Conservation (phyloP, 345 rosid genomes). For the Excoecaria cochinchinensis region DNA sequence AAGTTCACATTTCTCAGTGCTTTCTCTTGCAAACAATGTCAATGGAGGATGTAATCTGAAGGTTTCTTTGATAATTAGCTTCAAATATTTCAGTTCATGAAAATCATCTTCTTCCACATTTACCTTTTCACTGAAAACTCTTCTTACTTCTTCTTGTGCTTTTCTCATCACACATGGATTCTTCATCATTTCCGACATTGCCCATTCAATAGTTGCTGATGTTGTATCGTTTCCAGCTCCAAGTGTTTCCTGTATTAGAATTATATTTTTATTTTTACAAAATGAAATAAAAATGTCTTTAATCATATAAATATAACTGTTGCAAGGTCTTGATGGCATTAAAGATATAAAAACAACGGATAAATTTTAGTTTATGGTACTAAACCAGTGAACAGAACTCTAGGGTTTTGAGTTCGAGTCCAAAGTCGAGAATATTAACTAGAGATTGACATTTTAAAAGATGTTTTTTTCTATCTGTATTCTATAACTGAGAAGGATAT, state of each 20-base stretch:
- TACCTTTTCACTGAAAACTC: not conserved
- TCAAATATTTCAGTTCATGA: not conserved
- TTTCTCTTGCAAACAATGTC: slow-evolving; percentile 13
- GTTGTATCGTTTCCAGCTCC: slow-evolving; percentile 4
- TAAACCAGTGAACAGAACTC: too few relatives aligned
- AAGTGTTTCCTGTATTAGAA: not conserved
- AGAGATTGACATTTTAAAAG: too few relatives aligned
- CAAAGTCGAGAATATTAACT: too few relatives aligned
- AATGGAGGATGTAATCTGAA: slow-evolving; percentile 6
- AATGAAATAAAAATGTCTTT: too few relatives aligned
- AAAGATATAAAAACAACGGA: too few relatives aligned
- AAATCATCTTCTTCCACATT: not conserved
- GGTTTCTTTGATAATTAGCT: slow-evolving; percentile 11
- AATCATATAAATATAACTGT: too few relatives aligned
- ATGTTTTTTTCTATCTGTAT: too few relatives aligned
- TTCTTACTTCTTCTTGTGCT: slow-evolving; percentile 9
- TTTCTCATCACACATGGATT: not conserved
- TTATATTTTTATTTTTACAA: too few relatives aligned
- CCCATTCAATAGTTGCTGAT: not conserved
- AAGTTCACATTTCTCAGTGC: not conserved
- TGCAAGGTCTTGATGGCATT: too few relatives aligned
- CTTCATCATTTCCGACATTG: slow-evolving; percentile 6
- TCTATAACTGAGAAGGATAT: too few relatives aligned
- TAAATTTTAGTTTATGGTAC: too few relatives aligned
- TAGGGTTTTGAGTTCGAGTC: too few relatives aligned